Percentiles rank a stretch among this genome's conserved stretches.
phyloP scores from a whole-genome alignment of 192 early-diverging fungal species.

The Coemansia asiatica region DNA sequence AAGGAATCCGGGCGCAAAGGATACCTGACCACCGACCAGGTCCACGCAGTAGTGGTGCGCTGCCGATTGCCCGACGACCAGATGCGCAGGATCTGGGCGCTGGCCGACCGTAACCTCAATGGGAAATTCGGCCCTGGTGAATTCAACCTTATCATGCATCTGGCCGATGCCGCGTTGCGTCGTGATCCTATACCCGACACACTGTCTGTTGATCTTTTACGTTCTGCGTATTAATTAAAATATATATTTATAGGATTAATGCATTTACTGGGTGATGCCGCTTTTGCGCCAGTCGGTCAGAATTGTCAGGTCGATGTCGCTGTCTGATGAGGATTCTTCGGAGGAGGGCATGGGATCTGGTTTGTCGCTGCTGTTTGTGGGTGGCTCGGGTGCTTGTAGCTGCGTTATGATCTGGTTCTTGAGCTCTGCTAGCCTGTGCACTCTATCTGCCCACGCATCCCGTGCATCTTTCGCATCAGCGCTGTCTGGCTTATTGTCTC shows the following conservation, averaged over 20 bases:
- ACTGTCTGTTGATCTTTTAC: conserved; percentile 34
- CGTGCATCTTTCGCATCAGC: no score
- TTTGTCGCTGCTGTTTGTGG: neutral
- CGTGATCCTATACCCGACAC: conserved; percentile 33
- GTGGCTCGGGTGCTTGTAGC: no score
- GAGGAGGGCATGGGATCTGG: no score
- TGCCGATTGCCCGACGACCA: conserved; percentile 32
- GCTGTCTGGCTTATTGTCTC: no score
- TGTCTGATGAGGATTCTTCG: no score
- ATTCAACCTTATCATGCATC: conserved; percentile 45
- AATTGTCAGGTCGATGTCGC: neutral
- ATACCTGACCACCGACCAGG: conserved; percentile 22
- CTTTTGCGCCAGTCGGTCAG: conserved; percentile 7
- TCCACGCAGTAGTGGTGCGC: conserved; percentile 24
- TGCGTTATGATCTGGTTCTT: no score
- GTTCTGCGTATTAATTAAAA: conserved; percentile 23
- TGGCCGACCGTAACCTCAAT: conserved; percentile 38
- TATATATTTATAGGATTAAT: neutral
- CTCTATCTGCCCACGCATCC: no score
- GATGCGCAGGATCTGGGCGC: conserved; percentile 36
- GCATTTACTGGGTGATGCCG: neutral
- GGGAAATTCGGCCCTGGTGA: conserved; percentile 43
- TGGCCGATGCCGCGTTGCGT: conserved; percentile 31
- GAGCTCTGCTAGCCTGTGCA: no score
- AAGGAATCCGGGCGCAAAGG: conserved; percentile 25